Conservation (phyloP, 306 rosid genomes). For the Rosa lucieae region DNA sequence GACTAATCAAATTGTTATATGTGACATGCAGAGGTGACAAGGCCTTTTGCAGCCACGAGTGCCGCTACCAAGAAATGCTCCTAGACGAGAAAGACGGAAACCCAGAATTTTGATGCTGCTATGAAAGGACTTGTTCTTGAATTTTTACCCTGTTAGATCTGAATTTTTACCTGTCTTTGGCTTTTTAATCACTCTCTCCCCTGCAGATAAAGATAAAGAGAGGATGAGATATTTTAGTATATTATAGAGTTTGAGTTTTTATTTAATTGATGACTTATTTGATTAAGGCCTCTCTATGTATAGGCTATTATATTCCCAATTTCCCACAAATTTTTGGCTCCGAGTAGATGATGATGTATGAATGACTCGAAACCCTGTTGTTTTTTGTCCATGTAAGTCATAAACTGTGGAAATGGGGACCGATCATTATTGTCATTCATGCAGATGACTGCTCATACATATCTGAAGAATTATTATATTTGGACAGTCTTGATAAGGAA, state of each 20-base stretch:
- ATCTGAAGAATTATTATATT: conserved; percentile 26
- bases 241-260: conserved; percentile 33
- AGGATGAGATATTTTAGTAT: conserved; percentile 32
- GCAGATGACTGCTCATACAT: conserved; percentile 34
- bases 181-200: conserved; percentile 24
- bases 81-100: conserved; percentile 50
- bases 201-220: conserved; percentile 62
- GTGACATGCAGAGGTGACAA: conserved; percentile 72
- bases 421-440: conserved; percentile 26
- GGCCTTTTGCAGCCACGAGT: conserved; percentile 83
- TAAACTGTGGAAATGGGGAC: conserved; percentile 5
- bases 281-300: conserved; percentile 24
- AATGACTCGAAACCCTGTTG: conserved; percentile 24
- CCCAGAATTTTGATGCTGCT: conserved; percentile 43
- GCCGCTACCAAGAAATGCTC: conserved; percentile 79
- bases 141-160: conserved; percentile 1
- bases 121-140: conserved; percentile 22
- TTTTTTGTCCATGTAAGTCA: conserved; percentile 21
- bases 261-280: conserved; percentile 26
- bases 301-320: conserved; percentile 8
- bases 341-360: conserved; percentile 33
- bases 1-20: background rate
- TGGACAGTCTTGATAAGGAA: conserved; percentile 12
- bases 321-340: conserved; percentile 32
- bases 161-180: conserved; percentile 12